Base-by-base conservation (phyloP, 2,329 filamentous ascomycete species). In the Xylariaceae sp. region DNA sequence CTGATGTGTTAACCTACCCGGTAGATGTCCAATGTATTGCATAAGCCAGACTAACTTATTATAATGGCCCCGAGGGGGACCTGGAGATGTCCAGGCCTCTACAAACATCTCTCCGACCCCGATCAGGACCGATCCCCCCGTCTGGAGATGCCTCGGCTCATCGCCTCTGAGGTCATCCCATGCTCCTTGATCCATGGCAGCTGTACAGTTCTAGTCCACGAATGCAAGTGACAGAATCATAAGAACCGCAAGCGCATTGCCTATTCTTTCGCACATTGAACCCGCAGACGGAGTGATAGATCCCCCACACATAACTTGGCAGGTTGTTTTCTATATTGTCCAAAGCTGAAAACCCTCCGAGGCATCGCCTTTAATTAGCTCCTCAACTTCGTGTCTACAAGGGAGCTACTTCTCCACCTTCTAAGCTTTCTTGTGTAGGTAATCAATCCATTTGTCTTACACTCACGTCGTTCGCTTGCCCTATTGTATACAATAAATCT, bases 61-160 rank as follows among this genome's bases (percentile, higher is more conserved):
- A 12, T 31, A 31, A 12, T 31, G 28, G 28, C 12, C 6, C n/a
- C 12, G 28, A 7, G 6, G 28, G 28, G 12, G 28, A 7, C 28
- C 12, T 31, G 28, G 28, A 31, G 28, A 31, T 31, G 28, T 31
- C 28, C n/a, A n/a, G n/a, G n/a, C n/a, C n/a, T n/a, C n/a, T n/a
- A n/a, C n/a, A 23, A 43, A 26, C 16, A 19, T 51, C 24, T 31
- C 19, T 19, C 48, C 37, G 37, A 43, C 37, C 7, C 47, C 34
- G 37, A 47, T n/a, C n/a, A n/a, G 28, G 28, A 12, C 28, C 28
- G 12, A 31, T 31, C 12, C 6, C 28, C 28, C 28, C 28, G 28
- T 12, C 17, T 29, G 6, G 17, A 29, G 34, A 47, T 53, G 51
- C 51, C 51, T 53, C 51, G 51, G 51, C 43, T 53, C 29, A 21